Base-by-base conservation (phyloP, 1,139 yeast genomes). In the Saccharomyces hybrid region DNA sequence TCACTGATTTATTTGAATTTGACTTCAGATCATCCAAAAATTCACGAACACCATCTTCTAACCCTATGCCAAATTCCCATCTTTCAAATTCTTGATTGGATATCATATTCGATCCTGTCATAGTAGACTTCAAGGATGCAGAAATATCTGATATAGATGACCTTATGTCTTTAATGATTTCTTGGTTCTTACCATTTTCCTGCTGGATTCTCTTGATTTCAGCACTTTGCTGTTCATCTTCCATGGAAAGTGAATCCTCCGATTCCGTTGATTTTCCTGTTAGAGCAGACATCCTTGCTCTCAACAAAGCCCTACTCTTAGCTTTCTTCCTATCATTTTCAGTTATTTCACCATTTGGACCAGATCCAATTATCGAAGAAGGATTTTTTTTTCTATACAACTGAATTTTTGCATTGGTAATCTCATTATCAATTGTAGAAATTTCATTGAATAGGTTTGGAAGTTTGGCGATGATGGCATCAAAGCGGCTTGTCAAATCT, bases 21-120 rank as follows among this genome's bases (percentile, higher is more conserved):
- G 50, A 53, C 46, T 78, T 77, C 64, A 88, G 73, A 42, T 78
- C 77, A 51, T 73, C 73, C 57, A 93, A 83, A 59, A 93, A 83
- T 25, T 76, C 76, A 56, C 78, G 78, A 44, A 90, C 95, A 50
- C 81, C 78, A 26, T 82, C 79, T 63, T 81, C 84, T 25, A 90
- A 82, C 27, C 95, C 96, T 56, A 84, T 74, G 13, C 96, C 98
- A 52, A 83, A 79, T 60, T 88, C 96, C 95, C 95, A 93, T 64
- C 86, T 85, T 27, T 81, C 77, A 47, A 80, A 77, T 8, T 85
- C 88, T 34, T 81, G 75, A 56, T 80, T 82, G 48, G 76, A 76
- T 20, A 56, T 55, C 32, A 54, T 53, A 59, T 63, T 56, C 64
- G 77, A 52, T 56, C 74, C 59, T 60, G 58, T 56, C 16, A 73